Base-by-base conservation (phyloP, 805 yeast genomes). In the Zygosaccharomyces rouxii region DNA sequence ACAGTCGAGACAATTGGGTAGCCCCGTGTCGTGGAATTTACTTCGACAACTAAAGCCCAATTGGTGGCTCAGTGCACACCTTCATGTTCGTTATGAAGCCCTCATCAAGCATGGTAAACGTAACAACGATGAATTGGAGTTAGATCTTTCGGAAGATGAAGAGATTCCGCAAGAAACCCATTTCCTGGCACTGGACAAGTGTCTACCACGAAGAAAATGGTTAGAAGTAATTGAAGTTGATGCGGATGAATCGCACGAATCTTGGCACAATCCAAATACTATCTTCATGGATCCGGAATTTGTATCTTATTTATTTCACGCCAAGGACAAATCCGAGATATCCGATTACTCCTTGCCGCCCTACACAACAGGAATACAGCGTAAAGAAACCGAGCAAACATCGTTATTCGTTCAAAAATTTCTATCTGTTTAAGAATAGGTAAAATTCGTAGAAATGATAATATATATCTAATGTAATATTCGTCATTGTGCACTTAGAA, bases 41-140 rank as follows among this genome's bases (percentile, higher is more conserved):
- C 66, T 94, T 55, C 57, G 71, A 21, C 57, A 61, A 13, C 53
- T 88, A 46, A 72, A 69, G 56, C 98, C 98, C 0, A 53, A 64
- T 14, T 72, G 77, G 63, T 94, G 98, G 99, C 78, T 87, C 51
- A 80, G 94, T 56, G 95, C 95, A 9, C 99, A 94, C 70, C 66
- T 94, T 48, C 99, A 94, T 65, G 89, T 84, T 2, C 71, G 69
- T 46, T 94, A 78, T 59, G 72, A 70, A 5, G 97, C 96, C 0
- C 52, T 50, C 0, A 77, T 82, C 1, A 50, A 59, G 0, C 80
- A 77, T 60, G 47, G 60, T 52, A 62, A 51, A 37, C 48, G 55
- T 43, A 63, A 69, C 33, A 46, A 52, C 0, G 59, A 70, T 42
- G 75, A 73, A 46, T 63, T 71, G 18, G 64, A 57, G 1, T 51